Conservation (phyloP, 2,329 filamentous ascomycete species). For the Lecanicillium sp. region DNA sequence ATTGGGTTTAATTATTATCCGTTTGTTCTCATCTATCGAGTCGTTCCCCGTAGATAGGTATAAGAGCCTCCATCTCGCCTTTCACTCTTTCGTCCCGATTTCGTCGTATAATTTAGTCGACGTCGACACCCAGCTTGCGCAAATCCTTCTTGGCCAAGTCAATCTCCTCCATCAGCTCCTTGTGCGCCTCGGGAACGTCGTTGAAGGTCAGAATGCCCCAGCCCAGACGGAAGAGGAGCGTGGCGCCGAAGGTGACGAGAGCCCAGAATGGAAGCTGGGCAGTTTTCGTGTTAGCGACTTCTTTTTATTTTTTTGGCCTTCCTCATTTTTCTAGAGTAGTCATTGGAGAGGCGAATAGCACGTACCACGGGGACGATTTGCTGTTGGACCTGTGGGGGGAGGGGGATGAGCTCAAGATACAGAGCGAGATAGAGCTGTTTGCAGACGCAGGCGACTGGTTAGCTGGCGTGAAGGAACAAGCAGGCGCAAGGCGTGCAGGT, state of each 20-base stretch:
- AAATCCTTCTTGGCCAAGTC: constrained; percentile 67
- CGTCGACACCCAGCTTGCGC: constrained; percentile 64
- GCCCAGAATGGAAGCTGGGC: constrained; percentile 90
- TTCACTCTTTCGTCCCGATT: not conserved
- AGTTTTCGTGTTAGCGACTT: not conserved
- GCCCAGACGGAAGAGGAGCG: constrained; percentile 85
- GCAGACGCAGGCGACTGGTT: constrained; percentile 9
- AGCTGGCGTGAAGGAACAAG: constrained; percentile 7
- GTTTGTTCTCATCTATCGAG: too few species aligned
- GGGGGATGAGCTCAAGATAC: constrained; percentile 73
- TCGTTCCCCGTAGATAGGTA: too few species aligned
- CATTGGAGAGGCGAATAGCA: constrained; percentile 13
- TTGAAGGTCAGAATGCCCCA: constrained; percentile 94
- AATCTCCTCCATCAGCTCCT: constrained; percentile 82
- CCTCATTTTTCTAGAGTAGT: too few species aligned
- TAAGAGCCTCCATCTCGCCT: too few species aligned
- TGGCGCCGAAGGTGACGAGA: constrained; percentile 82
- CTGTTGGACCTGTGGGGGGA: constrained; percentile 68
- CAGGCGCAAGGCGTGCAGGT: not conserved
- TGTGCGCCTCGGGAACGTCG: constrained; percentile 84
- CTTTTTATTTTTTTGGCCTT: too few species aligned
- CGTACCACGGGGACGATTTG: constrained; percentile 86
- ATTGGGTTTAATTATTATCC: too few species aligned
- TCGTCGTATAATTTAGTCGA: constrained; percentile 46
- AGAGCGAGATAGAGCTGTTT: constrained; percentile 82